Conservation (phyloP, 1,284 basidiomycete species). For the Uromyces viciae-fabae region DNA sequence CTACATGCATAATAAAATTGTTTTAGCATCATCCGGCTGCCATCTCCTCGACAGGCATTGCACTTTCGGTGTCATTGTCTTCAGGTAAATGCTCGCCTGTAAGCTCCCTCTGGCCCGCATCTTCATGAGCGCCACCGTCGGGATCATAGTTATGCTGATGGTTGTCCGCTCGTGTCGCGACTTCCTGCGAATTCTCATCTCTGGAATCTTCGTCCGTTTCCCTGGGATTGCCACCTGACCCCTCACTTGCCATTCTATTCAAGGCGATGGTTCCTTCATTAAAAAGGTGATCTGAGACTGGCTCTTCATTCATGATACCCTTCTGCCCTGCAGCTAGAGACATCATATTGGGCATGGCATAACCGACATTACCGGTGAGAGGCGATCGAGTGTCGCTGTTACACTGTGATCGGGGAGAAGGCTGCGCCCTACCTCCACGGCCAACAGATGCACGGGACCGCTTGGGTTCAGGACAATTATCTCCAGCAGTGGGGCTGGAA, state of each 20-base stretch:
- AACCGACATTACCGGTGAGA: not conserved
- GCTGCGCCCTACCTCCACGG: not conserved
- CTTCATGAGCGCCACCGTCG: too few relatives aligned
- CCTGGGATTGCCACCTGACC: not conserved
- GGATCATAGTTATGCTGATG: too few relatives aligned
- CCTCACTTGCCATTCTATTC: not conserved
- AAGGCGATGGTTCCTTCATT: not conserved
- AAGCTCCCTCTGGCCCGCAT: too few relatives aligned
- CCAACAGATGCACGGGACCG: not conserved
- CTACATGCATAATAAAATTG: too few relatives aligned
- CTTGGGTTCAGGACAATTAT: conserved; percentile 5
- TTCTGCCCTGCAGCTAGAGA: not conserved
- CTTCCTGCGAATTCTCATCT: too few relatives aligned
- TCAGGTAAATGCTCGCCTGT: too few relatives aligned
- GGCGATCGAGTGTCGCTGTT: conserved; percentile 18
- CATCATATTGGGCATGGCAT: conserved; percentile 3
- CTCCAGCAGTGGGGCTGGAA: not conserved
- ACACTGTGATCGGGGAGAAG: conserved; percentile 2
- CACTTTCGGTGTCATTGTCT: too few relatives aligned
- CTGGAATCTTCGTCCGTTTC: not conserved
- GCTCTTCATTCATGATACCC: conserved; percentile 16
- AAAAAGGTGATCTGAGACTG: not conserved
- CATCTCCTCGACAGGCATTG: too few relatives aligned
- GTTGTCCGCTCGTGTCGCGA: too few relatives aligned
- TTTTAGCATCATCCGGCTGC: too few relatives aligned